These are phyloP conservation scores for Simplicillium aogashimaense DNA, from an alignment of 2,329 filamentous ascomycete genomes.

Conservation along the genomic window DNA sequence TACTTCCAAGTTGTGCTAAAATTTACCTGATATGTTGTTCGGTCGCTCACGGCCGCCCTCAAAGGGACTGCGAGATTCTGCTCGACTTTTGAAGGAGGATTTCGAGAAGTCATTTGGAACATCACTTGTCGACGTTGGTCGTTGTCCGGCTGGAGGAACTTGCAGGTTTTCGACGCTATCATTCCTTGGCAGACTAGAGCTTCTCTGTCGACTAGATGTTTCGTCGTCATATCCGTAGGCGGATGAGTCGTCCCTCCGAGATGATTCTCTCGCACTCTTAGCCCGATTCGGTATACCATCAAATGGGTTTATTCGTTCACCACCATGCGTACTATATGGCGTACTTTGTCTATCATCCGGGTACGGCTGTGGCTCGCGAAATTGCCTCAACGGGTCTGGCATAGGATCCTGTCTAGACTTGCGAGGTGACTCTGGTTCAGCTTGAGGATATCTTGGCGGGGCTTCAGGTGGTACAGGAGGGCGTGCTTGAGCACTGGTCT, in stretches of 20 bases:
- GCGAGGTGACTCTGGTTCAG: conserved; percentile 1
- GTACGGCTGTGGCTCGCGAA: conserved; percentile 28
- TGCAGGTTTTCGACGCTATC: conserved; percentile 1
- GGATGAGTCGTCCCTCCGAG: too few relatives aligned
- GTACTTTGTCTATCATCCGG: conserved; percentile 44
- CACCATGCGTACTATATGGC: conserved; percentile 44
- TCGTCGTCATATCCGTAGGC: conserved; percentile 9
- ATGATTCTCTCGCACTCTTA: conserved; percentile 30
- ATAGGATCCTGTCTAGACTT: conserved; percentile 13
- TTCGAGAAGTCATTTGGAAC: conserved; percentile 4
- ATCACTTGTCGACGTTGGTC: background rate
- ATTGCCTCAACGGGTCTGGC: conserved; percentile 38
- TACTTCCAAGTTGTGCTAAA: background rate
- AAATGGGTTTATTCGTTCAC: conserved; percentile 50
- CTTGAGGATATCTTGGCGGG: conserved; percentile 21
- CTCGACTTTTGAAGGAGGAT: conserved; percentile 1
- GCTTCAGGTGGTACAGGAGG: conserved; percentile 41
- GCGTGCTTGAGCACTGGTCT: conserved; percentile 37
- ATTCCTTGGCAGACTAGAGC: conserved; percentile 17
- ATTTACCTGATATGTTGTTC: background rate
- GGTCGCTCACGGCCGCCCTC: too few relatives aligned
- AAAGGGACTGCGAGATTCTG: background rate
- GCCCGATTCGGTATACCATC: conserved; percentile 34
- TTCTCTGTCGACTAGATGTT: conserved; percentile 15
- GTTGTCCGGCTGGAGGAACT: conserved; percentile 3